Conservation (phyloP, 1,139 yeast genomes). For the Kodamaea arcana region DNA sequence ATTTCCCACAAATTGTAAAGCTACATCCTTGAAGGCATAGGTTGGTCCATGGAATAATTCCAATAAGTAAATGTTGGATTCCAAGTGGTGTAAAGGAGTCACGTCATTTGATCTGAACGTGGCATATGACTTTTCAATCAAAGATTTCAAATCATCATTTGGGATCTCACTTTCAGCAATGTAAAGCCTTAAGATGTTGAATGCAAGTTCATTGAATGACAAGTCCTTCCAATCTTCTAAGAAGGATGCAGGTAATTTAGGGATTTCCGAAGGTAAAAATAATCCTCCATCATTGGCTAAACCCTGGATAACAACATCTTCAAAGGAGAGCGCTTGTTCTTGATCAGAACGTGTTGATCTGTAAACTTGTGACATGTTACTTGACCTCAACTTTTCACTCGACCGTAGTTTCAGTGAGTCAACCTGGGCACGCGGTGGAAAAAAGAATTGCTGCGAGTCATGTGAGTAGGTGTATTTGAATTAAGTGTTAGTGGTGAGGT, state of each 20-base stretch:
- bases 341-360: slow-evolving; percentile 80
- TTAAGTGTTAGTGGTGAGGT: too few relatives aligned
- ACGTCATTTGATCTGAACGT: slow-evolving; percentile 84
- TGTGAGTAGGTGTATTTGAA: too few relatives aligned
- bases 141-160: slow-evolving; percentile 55
- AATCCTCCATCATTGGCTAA: slow-evolving; percentile 96
- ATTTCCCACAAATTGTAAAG: slow-evolving; percentile 95
- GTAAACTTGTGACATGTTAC: slow-evolving; percentile 45
- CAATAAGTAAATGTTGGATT: slow-evolving; percentile 61
- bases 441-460: too few relatives aligned
- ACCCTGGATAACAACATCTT: slow-evolving; percentile 90
- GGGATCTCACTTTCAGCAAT: slow-evolving; percentile 69
- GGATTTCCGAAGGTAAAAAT: slow-evolving; percentile 81
- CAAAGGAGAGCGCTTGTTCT: slow-evolving; percentile 64
- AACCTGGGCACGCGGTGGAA: neutral
- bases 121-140: slow-evolving; percentile 72
- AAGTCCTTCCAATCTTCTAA: slow-evolving; percentile 67
- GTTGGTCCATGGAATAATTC: slow-evolving; percentile 99
- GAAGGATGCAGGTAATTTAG: slow-evolving; percentile 59
- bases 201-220: slow-evolving; percentile 81
- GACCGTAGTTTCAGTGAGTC: too few relatives aligned
- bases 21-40: slow-evolving; percentile 97
- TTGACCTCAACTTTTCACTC: too few relatives aligned
- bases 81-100: slow-evolving; percentile 72
- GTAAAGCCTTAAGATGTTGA: slow-evolving; percentile 77